These are phyloP conservation scores for Lanmaoa pseudosensibilis DNA, from an alignment of 768 basidiomycete genomes.

Conservation along the genomic window DNA sequence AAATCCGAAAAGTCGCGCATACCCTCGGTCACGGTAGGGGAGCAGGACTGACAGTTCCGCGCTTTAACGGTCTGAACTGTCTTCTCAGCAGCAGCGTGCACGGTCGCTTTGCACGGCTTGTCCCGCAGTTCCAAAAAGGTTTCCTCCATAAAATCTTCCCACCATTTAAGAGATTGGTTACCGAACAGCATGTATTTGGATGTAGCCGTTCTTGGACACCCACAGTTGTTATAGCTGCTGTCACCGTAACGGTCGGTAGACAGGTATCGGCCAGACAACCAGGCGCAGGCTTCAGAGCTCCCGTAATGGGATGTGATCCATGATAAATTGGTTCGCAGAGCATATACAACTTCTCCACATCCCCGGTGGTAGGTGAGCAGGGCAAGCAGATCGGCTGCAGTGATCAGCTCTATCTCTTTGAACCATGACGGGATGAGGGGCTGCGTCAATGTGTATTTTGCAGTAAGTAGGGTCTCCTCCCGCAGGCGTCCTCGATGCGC, in stretches of 20 bases:
- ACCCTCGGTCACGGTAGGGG: not conserved
- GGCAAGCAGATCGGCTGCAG: constrained; percentile 26
- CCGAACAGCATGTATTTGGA: not conserved
- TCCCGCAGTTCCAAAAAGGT: constrained; percentile 12
- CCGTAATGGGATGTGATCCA: constrained; percentile 21
- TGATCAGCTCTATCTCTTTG: constrained; percentile 31
- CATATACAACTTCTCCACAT: constrained; percentile 14
- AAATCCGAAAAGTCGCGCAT: constrained; percentile 17
- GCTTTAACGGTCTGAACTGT: not conserved
- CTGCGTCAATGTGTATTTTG: constrained; percentile 28
- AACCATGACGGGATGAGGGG: constrained; percentile 25
- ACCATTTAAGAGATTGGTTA: constrained; percentile 6
- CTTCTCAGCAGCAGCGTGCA: not conserved
- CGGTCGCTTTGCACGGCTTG: constrained; percentile 17
- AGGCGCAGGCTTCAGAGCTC: not conserved
- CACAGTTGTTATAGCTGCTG: not conserved
- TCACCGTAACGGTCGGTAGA: not conserved
- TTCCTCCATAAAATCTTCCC: constrained; percentile 18
- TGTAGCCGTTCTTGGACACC: not conserved
- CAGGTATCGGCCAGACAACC: not conserved
- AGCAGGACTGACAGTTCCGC: not conserved
- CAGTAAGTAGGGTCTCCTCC: constrained; percentile 30
- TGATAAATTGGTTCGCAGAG: not conserved
- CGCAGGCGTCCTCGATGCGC: constrained; percentile 24
- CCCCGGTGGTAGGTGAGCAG: constrained; percentile 24